Conservation (phyloP, 179 eudicot genomes). For the Silene coronaria region DNA sequence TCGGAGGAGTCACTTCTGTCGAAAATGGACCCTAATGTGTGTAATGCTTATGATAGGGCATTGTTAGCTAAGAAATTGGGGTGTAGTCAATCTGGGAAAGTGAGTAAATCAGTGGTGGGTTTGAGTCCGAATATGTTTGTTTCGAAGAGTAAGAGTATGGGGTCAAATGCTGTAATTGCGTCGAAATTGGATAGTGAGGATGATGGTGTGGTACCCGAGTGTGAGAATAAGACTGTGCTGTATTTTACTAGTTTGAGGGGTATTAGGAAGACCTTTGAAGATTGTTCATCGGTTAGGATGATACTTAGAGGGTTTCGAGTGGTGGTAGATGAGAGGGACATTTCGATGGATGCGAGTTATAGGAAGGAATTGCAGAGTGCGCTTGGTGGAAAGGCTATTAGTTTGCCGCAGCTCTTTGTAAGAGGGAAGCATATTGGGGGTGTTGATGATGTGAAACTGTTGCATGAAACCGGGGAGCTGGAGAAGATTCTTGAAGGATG, state of each 20-base stretch:
- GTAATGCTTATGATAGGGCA: conserved; percentile 54
- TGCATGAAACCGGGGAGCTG: conserved; percentile 74
- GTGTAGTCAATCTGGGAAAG: conserved; percentile 11
- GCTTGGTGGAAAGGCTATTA: conserved; percentile 46
- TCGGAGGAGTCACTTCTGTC: conserved; percentile 83
- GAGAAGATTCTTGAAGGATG: conserved; percentile 59
- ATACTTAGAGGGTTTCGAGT: conserved; percentile 74
- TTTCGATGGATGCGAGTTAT: conserved; percentile 81
- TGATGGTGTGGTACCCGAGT: conserved; percentile 18
- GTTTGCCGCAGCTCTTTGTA: conserved; percentile 75
- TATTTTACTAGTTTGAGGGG: conserved; percentile 85
- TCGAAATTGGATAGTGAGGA: conserved; percentile 6
- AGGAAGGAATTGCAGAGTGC: conserved; percentile 62
- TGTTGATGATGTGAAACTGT: conserved; percentile 65
- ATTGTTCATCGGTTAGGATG: conserved; percentile 70
- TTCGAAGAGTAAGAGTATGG: conserved; percentile 16
- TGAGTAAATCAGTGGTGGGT: conserved; percentile 20
- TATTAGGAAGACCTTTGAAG: conserved; percentile 84
- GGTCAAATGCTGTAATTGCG: conserved; percentile 11
- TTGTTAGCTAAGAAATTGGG: conserved; percentile 43
- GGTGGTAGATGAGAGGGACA: conserved; percentile 71
- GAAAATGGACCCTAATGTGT: conserved; percentile 74
- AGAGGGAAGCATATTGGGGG: conserved; percentile 73
- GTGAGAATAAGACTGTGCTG: conserved; percentile 62
- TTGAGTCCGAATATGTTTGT: conserved; percentile 23